Evolutionary conservation across 805 yeast species (phyloP).

Genomic region (Schwanniomyces pseudopolymorphus): DNA sequence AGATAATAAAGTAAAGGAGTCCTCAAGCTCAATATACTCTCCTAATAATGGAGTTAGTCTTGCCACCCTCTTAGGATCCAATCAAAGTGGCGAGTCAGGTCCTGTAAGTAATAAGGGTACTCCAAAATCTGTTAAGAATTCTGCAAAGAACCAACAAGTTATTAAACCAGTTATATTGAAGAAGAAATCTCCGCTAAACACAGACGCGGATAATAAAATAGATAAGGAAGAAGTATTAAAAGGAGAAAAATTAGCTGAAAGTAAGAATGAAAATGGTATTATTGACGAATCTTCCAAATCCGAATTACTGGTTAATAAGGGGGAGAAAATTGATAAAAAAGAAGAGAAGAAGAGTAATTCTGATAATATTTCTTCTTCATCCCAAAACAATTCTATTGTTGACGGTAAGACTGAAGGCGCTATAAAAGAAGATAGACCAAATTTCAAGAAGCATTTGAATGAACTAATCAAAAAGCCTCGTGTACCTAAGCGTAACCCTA

Average conservation of each 20-base stretch:
- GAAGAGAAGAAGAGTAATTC: background rate
- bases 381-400: too few species aligned
- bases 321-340: background rate
- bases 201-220: slow-evolving; percentile 10
- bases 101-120: slow-evolving; percentile 13
- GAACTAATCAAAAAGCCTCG: slow-evolving; percentile 23
- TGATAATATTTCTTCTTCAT: too few species aligned
- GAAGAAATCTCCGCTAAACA: slow-evolving; percentile 23
- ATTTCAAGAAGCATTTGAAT: slow-evolving; percentile 30
- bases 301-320: slow-evolving; percentile 1
- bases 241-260: slow-evolving; percentile 1
- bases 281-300: slow-evolving; percentile 3
- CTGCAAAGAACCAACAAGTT: slow-evolving; percentile 22
- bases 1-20: slow-evolving; percentile 6
- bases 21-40: slow-evolving; percentile 14
- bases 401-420: slow-evolving; percentile 2
- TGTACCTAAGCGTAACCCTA: slow-evolving; percentile 8
- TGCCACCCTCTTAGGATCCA: slow-evolving; percentile 36
- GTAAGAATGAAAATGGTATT: slow-evolving; percentile 2
- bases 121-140: slow-evolving; percentile 12
- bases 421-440: slow-evolving; percentile 22
- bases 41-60: slow-evolving; percentile 33
- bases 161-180: slow-evolving; percentile 39
- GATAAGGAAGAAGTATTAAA: slow-evolving; percentile 3
- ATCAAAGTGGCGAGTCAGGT: slow-evolving; percentile 7